Conservation (phyloP, 352 stramenopile species). For the Globisporangium paddicum region DNA sequence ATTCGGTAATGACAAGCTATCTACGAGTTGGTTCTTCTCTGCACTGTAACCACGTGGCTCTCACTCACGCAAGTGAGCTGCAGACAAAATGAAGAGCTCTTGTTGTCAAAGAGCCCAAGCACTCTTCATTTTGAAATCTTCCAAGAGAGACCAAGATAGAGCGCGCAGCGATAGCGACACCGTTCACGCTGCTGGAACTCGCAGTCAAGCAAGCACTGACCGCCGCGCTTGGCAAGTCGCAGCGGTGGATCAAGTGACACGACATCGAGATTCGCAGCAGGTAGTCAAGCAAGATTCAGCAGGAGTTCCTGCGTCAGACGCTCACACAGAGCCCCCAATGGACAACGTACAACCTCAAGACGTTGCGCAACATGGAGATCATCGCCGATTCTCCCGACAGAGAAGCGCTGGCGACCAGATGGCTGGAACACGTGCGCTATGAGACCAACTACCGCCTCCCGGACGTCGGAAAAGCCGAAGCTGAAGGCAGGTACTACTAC, state of each 20-base stretch:
- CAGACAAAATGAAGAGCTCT: too few species aligned
- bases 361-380: background rate
- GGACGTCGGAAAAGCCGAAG: background rate
- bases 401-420: background rate
- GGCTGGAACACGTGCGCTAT: background rate
- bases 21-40: background rate
- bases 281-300: conserved; percentile 5
- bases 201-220: background rate
- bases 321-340: conserved; percentile 7
- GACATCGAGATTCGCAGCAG: conserved; percentile 7
- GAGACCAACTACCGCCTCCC: background rate
- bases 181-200: conserved; percentile 12
- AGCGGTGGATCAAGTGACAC: conserved; percentile 12
- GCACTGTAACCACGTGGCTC: background rate
- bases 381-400: background rate
- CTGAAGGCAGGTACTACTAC: background rate
- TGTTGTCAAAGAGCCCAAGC: background rate
- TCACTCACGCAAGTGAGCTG: background rate
- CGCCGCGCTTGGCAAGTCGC: conserved; percentile 7
- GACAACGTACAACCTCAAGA: background rate
- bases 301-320: conserved; percentile 11
- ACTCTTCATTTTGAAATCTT: background rate
- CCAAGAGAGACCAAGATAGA: background rate
- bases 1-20: too few species aligned
- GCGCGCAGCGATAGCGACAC: background rate